A percentile compares a stretch with the other conserved stretches of the same genome.
Evolutionary conservation across 2,329 filamentous ascomycete genomes (phyloP).

Genomic region (Zasmidium angulare): DNA sequence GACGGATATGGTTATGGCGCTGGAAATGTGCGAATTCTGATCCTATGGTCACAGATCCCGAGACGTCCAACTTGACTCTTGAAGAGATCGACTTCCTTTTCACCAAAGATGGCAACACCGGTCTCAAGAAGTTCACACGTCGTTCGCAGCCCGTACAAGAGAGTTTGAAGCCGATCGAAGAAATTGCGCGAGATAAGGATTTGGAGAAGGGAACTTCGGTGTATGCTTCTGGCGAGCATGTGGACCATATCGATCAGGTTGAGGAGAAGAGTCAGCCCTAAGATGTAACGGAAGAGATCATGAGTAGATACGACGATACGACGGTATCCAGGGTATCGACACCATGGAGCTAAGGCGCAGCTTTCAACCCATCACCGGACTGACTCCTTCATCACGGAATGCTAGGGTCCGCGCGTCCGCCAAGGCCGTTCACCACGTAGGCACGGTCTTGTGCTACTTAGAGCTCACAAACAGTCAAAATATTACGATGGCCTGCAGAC

Average conservation of each 20-base stretch:
- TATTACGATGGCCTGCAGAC: too few relatives aligned
- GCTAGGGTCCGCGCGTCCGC: neutral
- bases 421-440: neutral
- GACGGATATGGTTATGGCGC: neutral
- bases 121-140: conserved; percentile 21
- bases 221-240: conserved; percentile 7
- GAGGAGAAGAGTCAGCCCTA: conserved; percentile 7
- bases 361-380: neutral
- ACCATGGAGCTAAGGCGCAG: neutral
- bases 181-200: conserved; percentile 16
- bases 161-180: conserved; percentile 21
- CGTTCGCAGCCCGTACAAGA: conserved; percentile 26
- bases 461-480: too few relatives aligned
- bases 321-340: too few relatives aligned
- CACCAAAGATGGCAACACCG: conserved; percentile 30
- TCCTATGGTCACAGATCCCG: conserved; percentile 28
- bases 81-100: conserved; percentile 49
- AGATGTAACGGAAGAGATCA: too few relatives aligned
- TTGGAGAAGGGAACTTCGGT: conserved; percentile 13
- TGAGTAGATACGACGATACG: too few relatives aligned
- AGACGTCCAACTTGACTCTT: conserved; percentile 45
- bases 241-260: conserved; percentile 12
- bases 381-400: neutral
- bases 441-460: too few relatives aligned
- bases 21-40: neutral